Percentiles rank a stretch among this genome's conserved stretches.
Conservation (phyloP, 108 stramenopile genomes). For the Skeletonema tropicum region DNA sequence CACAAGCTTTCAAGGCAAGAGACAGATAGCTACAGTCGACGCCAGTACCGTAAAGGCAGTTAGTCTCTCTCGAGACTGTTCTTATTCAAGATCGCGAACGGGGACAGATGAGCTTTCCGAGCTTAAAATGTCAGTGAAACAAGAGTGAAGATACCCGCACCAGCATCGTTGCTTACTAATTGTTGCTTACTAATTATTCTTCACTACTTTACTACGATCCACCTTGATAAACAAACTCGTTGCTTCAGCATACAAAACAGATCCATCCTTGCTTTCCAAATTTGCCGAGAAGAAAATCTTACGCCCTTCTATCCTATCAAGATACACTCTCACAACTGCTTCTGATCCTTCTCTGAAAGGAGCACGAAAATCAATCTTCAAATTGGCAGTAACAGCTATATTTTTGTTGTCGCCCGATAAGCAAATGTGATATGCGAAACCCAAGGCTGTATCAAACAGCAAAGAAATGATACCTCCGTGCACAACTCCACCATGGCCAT, state of each 20-base stretch:
- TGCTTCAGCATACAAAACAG: constrained; percentile 45
- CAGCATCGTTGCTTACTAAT: too few species aligned
- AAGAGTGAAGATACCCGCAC: not conserved
- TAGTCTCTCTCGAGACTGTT: too few species aligned
- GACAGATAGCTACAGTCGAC: too few species aligned
- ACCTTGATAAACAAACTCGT: constrained; percentile 28
- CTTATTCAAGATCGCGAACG: too few species aligned
- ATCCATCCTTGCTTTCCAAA: constrained; percentile 43
- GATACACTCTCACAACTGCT: constrained; percentile 41
- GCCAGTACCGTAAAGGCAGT: too few species aligned
- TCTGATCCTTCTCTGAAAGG: constrained; percentile 32
- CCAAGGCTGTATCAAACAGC: constrained; percentile 43
- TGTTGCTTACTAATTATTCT: not conserved
- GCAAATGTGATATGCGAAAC: constrained; percentile 29
- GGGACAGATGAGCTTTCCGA: too few species aligned
- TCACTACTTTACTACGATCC: not conserved
- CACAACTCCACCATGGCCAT: constrained; percentile 41
- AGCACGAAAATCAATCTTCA: constrained; percentile 37
- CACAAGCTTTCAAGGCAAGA: too few species aligned
- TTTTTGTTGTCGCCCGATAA: constrained; percentile 14
- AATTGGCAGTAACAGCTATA: constrained; percentile 44
- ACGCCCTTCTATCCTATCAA: constrained; percentile 26
- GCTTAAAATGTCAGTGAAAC: not conserved
- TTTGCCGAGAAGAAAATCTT: constrained; percentile 39
- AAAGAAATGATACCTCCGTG: constrained; percentile 53